These are phyloP conservation scores for Cicer chorassanicum DNA, from an alignment of 306 rosid species.

Conservation along the genomic window DNA sequence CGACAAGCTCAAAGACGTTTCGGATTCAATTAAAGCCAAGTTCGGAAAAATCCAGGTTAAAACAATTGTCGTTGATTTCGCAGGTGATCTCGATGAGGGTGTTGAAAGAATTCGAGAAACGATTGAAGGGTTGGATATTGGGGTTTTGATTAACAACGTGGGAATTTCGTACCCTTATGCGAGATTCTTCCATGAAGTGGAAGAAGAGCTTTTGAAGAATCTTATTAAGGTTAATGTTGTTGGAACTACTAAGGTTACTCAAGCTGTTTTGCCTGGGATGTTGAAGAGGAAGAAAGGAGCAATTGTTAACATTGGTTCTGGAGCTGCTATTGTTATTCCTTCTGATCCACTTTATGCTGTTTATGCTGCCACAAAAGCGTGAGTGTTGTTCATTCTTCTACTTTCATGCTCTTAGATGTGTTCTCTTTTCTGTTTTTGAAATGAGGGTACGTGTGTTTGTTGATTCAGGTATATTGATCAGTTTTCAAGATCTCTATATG, in stretches of 20 bases:
- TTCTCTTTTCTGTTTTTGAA: conserved; percentile 1
- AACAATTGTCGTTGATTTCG: conserved; percentile 78
- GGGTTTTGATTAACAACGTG: conserved; percentile 80
- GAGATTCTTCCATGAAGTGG: conserved; percentile 88
- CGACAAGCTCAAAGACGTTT: conserved; percentile 73
- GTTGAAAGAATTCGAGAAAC: conserved; percentile 56
- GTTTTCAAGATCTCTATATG: conserved; percentile 87
- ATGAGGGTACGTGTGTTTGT: conserved; percentile 3
- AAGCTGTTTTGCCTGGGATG: conserved; percentile 86
- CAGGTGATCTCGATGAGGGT: conserved; percentile 79
- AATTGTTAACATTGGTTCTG: conserved; percentile 92
- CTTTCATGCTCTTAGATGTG: not conserved
- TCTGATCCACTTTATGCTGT: conserved; percentile 96
- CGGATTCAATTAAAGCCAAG: conserved; percentile 64
- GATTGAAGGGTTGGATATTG: conserved; percentile 82
- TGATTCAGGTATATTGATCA: conserved; percentile 86
- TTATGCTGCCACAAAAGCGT: conserved; percentile 98
- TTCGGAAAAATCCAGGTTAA: conserved; percentile 59
- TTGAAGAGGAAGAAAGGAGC: conserved; percentile 88
- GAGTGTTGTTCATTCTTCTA: conserved; percentile 41
- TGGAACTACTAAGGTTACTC: conserved; percentile 90
- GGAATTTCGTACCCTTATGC: conserved; percentile 94
- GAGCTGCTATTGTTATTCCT: conserved; percentile 88
- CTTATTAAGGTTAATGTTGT: conserved; percentile 83
- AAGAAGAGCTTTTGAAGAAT: conserved; percentile 70